Evolutionary conservation across 192 early-diverging fungal species (phyloP).

Genomic region (Gigaspora rosea): DNA sequence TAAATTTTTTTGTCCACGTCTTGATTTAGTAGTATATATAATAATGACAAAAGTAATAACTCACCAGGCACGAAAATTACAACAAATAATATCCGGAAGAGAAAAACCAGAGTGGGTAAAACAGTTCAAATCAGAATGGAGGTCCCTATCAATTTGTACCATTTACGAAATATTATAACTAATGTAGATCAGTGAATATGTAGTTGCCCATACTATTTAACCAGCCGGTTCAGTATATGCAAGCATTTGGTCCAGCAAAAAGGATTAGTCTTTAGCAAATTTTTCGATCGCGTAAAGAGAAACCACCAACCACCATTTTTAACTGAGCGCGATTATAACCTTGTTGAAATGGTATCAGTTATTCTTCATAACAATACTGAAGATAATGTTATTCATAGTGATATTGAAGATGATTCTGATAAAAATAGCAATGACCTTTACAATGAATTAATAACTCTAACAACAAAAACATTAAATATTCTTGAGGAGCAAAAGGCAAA

Average conservation of each 20-base stretch:
- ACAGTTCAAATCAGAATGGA: conserved; percentile 20
- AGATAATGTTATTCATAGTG: too few species aligned
- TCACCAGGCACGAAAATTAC: neutral
- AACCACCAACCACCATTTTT: neutral
- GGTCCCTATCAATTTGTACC: neutral
- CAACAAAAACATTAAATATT: too few species aligned
- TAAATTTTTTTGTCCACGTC: conserved; percentile 1
- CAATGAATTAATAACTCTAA: too few species aligned
- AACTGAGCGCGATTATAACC: neutral
- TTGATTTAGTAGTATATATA: conserved; percentile 9
- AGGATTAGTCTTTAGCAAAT: neutral
- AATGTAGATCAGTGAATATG: too few species aligned
- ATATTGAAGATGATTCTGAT: too few species aligned
- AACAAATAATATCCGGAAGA: neutral
- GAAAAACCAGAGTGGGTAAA: conserved; percentile 21
- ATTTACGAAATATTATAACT: too few species aligned
- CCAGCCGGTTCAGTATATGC: conserved; percentile 11
- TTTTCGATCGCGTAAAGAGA: neutral
- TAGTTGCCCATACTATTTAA: neutral
- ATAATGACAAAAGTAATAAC: conserved; percentile 10
- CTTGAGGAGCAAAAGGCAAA: too few species aligned
- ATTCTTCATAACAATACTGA: too few species aligned
- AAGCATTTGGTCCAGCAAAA: conserved; percentile 8
- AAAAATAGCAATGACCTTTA: too few species aligned
- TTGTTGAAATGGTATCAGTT: too few species aligned